Evolutionary conservation across 176 grass and related monocot species (phyloP).

Genomic region (Elaeis guineensis): DNA sequence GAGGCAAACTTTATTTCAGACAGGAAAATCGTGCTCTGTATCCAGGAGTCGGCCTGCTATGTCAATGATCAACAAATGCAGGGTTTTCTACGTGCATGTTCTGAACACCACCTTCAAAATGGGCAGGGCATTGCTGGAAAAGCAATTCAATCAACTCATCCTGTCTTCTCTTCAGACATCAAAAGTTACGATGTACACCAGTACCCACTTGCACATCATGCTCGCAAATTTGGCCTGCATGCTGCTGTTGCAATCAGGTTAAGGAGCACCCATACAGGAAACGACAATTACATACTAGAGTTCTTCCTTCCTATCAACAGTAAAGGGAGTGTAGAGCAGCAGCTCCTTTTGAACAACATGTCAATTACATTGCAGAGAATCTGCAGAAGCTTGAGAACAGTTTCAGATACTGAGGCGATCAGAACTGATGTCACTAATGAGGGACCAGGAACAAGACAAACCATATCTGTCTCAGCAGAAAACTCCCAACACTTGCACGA

Average conservation of each 20-base stretch:
- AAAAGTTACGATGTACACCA: conserved; percentile 25
- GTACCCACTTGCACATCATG: conserved; percentile 57
- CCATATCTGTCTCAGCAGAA: conserved; percentile 17
- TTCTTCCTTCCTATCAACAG: conserved; percentile 51
- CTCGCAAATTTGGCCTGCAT: conserved; percentile 44
- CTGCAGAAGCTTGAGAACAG: conserved; percentile 46
- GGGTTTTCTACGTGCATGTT: conserved; percentile 40
- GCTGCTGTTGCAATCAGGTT: conserved; percentile 51
- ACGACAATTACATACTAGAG: conserved; percentile 54
- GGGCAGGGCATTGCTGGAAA: conserved; percentile 63
- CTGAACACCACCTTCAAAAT: conserved; percentile 27
- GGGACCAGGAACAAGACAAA: conserved; percentile 8
- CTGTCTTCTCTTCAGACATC: conserved; percentile 50
- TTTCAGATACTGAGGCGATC: conserved; percentile 40
- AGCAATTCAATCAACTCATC: conserved; percentile 41
- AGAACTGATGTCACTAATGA: conserved; percentile 17
- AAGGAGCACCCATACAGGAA: conserved; percentile 39
- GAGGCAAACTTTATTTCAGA: background rate
- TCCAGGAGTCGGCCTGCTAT: conserved; percentile 30
- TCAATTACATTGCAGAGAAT: conserved; percentile 34
- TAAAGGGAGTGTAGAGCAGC: conserved; percentile 39
- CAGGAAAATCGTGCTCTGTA: background rate
- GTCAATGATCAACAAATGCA: conserved; percentile 36
- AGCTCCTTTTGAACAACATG: conserved; percentile 38
- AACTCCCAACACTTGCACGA: conserved; percentile 7